A percentile compares a stretch with the other conserved stretches of the same genome.
Evolutionary conservation across 495 filamentous ascomycete species (phyloP).

Genomic region (Hypoxylon fragiforme): DNA sequence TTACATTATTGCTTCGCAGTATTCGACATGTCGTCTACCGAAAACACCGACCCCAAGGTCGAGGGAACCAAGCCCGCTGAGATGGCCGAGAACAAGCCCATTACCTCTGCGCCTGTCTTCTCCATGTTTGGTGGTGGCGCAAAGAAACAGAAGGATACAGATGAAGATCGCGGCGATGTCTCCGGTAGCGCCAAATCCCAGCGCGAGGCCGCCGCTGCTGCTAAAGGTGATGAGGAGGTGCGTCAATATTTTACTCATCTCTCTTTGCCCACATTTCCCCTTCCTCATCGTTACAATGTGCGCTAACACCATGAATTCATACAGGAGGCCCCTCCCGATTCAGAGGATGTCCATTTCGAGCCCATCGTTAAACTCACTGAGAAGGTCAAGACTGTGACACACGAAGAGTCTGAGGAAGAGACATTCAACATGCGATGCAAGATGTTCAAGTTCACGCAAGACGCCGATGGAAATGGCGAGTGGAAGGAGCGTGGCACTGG

Average conservation of each 20-base stretch:
- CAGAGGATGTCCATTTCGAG: conserved; percentile 94
- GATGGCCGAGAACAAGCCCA: conserved; percentile 40
- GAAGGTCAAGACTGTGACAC: conserved; percentile 95
- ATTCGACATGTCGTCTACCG: conserved; percentile 47
- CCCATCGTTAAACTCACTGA: conserved; percentile 93
- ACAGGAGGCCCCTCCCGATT: conserved; percentile 75
- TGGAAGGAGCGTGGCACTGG: conserved; percentile 99
- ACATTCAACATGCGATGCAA: conserved; percentile 99
- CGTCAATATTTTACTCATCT: conserved; percentile 9
- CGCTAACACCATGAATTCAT: conserved; percentile 17
- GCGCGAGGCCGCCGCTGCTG: conserved; percentile 66
- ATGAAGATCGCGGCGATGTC: conserved; percentile 71
- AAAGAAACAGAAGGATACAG: conserved; percentile 79
- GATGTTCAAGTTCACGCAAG: conserved; percentile 95
- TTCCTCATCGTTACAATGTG: neutral
- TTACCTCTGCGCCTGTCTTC: conserved; percentile 66
- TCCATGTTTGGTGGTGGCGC: conserved; percentile 97
- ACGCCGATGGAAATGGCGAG: conserved; percentile 64
- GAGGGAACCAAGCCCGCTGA: conserved; percentile 41
- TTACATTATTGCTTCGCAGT: conserved; percentile 15
- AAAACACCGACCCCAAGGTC: conserved; percentile 48
- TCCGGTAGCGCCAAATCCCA: conserved; percentile 86
- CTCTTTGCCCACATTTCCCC: neutral
- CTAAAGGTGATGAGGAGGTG: conserved; percentile 50
- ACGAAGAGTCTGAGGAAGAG: conserved; percentile 97